Evolutionary conservation across 1,284 basidiomycete species (phyloP).

Genomic region (Wolfiporia cocos): DNA sequence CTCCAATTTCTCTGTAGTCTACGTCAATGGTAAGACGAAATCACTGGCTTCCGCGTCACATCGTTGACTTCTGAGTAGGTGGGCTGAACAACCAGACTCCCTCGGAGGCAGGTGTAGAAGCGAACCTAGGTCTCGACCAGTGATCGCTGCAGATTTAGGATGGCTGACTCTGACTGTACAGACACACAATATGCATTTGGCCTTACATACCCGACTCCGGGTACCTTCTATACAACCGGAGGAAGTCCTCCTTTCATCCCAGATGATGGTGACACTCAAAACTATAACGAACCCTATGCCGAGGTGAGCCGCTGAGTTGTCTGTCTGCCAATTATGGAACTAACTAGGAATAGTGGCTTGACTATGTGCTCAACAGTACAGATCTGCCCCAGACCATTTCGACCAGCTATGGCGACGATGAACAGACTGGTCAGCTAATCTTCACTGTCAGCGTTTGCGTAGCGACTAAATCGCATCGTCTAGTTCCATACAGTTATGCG

Average conservation of each 20-base stretch:
- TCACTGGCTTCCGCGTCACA: too few relatives aligned
- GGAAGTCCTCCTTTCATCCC: slow-evolving; percentile 55
- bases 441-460: background rate
- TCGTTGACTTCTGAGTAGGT: slow-evolving; percentile 23
- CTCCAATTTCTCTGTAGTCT: slow-evolving; percentile 39
- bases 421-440: slow-evolving; percentile 46
- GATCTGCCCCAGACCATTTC: slow-evolving; percentile 52
- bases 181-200: slow-evolving; percentile 68
- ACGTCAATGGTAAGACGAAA: slow-evolving; percentile 22
- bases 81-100: slow-evolving; percentile 57
- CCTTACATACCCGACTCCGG: slow-evolving; percentile 41
- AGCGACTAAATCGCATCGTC: background rate
- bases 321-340: slow-evolving; percentile 9
- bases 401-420: slow-evolving; percentile 64
- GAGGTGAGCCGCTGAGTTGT: slow-evolving; percentile 27
- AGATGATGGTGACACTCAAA: slow-evolving; percentile 29
- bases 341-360: too few relatives aligned
- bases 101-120: slow-evolving; percentile 54
- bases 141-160: too few relatives aligned
- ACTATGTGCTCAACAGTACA: slow-evolving; percentile 32
- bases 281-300: slow-evolving; percentile 65
- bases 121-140: slow-evolving; percentile 45
- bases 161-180: background rate
- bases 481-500: slow-evolving; percentile 60
- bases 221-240: slow-evolving; percentile 56